Base-by-base conservation (phyloP, 352 stramenopile genomes). In the Globisporangium parvum region DNA sequence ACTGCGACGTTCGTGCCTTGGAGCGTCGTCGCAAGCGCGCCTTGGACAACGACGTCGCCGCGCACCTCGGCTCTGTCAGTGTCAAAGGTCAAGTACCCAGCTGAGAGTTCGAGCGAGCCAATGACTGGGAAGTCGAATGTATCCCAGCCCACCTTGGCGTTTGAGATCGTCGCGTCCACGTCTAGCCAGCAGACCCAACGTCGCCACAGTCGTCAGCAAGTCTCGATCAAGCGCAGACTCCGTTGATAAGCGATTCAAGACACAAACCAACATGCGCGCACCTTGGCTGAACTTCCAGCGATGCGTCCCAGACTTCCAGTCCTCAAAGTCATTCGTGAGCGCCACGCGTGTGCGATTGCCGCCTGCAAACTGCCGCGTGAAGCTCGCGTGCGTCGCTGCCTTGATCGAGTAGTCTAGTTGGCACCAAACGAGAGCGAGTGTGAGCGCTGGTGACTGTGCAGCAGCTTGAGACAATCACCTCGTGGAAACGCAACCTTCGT, bases 271-370 rank as follows among this genome's bases (percentile, higher is more conserved):
- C 15, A 50, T n/a, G 45, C 61, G 3, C 50, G 35, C 24, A 57
- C 33, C 31, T 44, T 61, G 57, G 10, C 59, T 54, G 57, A 89
- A 80, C 24, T 60, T 59, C 77, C 85, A 95, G 12, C 69, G 66
- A 47, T 87, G 71, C 12, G 85, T 96, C 0, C 95, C 96, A 15
- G 71, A 81, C 42, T 96, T 92, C 94, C 93, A 98, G 70, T 98
- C 91, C 64, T 99, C 95, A 82, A 99, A 98, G 71, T 97, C 78
- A 44, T 96, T 91, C 67, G 96, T 88, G 12, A 98, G 77, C 35
- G 75, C 40, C 39, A 95, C 85, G 47, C 67, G 47, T 11, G 71
- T 60, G 35, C 91, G 81, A 8, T 82, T 60, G 37, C 95, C 94
- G 23, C 82, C 70, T 0, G 55, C 60, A 70, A 98, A 99, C 21